Base-by-base conservation (phyloP, 2,329 filamentous ascomycete species). In the Exophiala sideris region DNA sequence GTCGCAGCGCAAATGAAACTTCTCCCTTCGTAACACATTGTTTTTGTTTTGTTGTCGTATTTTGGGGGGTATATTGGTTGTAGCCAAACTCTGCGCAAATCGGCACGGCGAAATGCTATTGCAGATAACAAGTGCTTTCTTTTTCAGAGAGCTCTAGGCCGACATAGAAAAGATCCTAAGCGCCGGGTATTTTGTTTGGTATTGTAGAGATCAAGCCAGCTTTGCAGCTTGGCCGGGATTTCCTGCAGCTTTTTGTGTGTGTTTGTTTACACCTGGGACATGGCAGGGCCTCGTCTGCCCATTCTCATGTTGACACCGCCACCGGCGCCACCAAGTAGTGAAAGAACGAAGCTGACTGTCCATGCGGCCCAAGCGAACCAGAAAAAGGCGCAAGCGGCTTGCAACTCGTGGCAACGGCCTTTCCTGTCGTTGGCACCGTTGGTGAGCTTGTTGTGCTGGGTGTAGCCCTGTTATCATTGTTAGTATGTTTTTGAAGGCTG, bases 331-430 rank as follows among this genome's bases (percentile, higher is more conserved):
- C 65, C 60, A 41, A 77, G 57, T 54, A 70, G 50, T 1, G 73
- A 76, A 48, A 76, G 60, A 49, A 74, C 54, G 45, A 73, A 58
- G 5, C 73, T 75, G 4, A 64, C 69, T 40, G 72, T 66, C 56
- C 73, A 80, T 4, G 71, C 63, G 36, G 68, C 73, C 67, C 73
- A 79, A 7, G 67, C 68, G 58, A 80, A 78, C 76, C 76, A 80
- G 45, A 79, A 67, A 68, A 80, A 80, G 0, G 77, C 77, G 18
- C 67, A 70, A 2, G 73, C 65, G 4, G 78, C 77, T 63, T 80
- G 76, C 8, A 75, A 76, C 65, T 80, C 77, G 38, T 73, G 75
- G 63, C 78, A 80, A 48, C 75, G 70, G 56, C 73, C 74, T 10
- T 58, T 45, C 42, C 64, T 64, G 20, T 70, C 57, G 51, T 57